A percentile compares a stretch with the other conserved stretches of the same genome.
These are phyloP conservation scores for Globisporangium carolinianum DNA, from an alignment of 352 stramenopile genomes.

Conservation along the genomic window DNA sequence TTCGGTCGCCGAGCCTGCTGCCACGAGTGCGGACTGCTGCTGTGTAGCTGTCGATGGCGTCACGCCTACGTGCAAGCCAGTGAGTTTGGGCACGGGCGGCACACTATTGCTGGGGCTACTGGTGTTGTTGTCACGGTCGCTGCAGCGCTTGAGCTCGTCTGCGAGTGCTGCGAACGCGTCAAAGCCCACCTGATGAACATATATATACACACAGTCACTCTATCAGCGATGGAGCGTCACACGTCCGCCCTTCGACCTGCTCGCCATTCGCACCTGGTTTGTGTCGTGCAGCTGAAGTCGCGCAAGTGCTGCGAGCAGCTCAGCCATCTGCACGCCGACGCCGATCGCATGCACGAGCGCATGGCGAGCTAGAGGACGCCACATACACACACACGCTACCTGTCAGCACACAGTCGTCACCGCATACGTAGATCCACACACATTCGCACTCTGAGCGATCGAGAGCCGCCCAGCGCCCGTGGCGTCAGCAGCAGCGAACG, in stretches of 20 bases:
- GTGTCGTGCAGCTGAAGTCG: conserved; percentile 24
- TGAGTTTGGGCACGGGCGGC: conserved; percentile 1
- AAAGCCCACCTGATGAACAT: conserved; percentile 40
- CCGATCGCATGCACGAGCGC: conserved; percentile 62
- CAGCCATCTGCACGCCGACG: conserved; percentile 31
- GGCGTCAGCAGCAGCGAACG: conserved; percentile 45
- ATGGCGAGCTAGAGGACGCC: conserved; percentile 26
- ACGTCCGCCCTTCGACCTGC: background rate
- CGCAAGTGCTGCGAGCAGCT: conserved; percentile 29
- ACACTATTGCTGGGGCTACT: background rate
- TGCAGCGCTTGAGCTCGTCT: conserved; percentile 19
- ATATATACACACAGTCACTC: background rate
- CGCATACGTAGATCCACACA: background rate
- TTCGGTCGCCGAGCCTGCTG: conserved; percentile 23
- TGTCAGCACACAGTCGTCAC: background rate
- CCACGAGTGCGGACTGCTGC: conserved; percentile 2
- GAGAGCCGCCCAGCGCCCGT: conserved; percentile 34
- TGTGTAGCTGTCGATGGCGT: background rate
- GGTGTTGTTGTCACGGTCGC: background rate
- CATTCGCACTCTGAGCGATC: conserved; percentile 39
- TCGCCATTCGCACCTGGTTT: conserved; percentile 19
- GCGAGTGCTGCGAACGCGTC: conserved; percentile 53
- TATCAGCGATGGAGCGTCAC: background rate
- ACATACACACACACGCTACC: conserved; percentile 3
- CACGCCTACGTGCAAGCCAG: background rate